phyloP scores from a whole-genome alignment of 768 basidiomycete species.

The Leucocoprinus sp. region DNA sequence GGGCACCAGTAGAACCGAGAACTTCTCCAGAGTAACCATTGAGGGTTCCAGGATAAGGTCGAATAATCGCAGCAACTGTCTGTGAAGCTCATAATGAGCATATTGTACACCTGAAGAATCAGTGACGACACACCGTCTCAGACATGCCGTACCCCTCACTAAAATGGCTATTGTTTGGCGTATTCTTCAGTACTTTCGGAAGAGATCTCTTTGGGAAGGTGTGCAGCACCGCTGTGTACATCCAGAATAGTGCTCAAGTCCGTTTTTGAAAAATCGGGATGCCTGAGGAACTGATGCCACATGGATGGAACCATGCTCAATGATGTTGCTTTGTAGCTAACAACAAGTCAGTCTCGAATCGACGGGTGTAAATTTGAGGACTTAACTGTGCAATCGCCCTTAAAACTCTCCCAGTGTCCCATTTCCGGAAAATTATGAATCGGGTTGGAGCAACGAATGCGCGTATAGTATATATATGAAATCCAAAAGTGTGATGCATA shows the following conservation, averaged over 20 bases:
- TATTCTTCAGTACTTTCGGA: conserved; percentile 28
- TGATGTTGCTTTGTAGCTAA: conserved; percentile 47
- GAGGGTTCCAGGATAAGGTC: conserved; percentile 36
- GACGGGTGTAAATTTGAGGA: not conserved
- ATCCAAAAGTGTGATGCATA: conserved; percentile 57
- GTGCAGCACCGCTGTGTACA: conserved; percentile 51
- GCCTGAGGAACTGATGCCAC: conserved; percentile 54
- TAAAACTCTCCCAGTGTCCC: conserved; percentile 47
- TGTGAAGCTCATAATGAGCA: conserved; percentile 15
- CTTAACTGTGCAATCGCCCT: conserved; percentile 49
- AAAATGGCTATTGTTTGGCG: conserved; percentile 25
- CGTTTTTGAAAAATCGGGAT: conserved; percentile 36
- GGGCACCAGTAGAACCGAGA: conserved; percentile 43
- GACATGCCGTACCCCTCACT: conserved; percentile 61
- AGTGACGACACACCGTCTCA: conserved; percentile 40
- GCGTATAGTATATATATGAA: conserved; percentile 45
- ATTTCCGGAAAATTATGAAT: conserved; percentile 44
- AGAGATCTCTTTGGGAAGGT: conserved; percentile 53
- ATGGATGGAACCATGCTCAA: conserved; percentile 53
- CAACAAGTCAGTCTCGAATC: not conserved
- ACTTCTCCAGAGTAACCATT: conserved; percentile 31
- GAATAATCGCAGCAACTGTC: conserved; percentile 44
- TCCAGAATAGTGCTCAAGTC: conserved; percentile 44
- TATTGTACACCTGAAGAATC: not conserved
- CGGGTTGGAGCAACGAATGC: conserved; percentile 37